Evolutionary conservation across 371 early-diverging fungal species (phyloP), one percentile per base, ranked within the genome.

Genomic region (Cladochytrium tenue): DNA sequence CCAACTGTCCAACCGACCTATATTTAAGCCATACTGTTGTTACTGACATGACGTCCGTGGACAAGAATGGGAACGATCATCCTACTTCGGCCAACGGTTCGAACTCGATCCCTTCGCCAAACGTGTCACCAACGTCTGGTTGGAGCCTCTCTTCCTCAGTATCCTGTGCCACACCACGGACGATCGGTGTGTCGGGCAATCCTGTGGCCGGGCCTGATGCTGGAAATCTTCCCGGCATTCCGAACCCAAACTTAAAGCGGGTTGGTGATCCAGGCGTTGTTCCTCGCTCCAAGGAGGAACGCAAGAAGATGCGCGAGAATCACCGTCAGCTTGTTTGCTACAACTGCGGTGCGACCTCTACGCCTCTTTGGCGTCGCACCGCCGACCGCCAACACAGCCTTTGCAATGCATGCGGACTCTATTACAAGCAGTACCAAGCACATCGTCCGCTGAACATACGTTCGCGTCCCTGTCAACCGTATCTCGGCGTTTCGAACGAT

Each of bases 281-380:
- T 7, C 43, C 43, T 13, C 7, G 43, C 13, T 43, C 43, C 13
- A 43, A 43, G 20, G 43, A 43, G 7, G 43, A 43, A 43, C 43
- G 43, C 7, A 43, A 43, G 43, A 43, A 43, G 20, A 7, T 43
- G 7, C 43, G 43, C 13, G 43, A 43, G 43, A 43, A 43, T 20
- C 43, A 43, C 20, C 43, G 43, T 7, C 43, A 13, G 13, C 20
- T 43, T 7, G 43, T 43, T 43, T 92, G 93, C 75, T 87, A 70
- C 78, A 92, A 92, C 71, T 92, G 92, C 66, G 82, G 84, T 35
- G 89, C 89, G 5, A 90, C 86, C 64, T 81, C 83, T 71, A 92
- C 93, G 0, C 93, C 93, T 33, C 79, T 92, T 13, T 91, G 93
- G 93, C 83, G 92, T 31, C 81, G 90, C 31, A 90, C 91, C 33